These are phyloP conservation scores for Areca catechu DNA, from an alignment of 176 grass and related monocot genomes.

Conservation along the genomic window DNA sequence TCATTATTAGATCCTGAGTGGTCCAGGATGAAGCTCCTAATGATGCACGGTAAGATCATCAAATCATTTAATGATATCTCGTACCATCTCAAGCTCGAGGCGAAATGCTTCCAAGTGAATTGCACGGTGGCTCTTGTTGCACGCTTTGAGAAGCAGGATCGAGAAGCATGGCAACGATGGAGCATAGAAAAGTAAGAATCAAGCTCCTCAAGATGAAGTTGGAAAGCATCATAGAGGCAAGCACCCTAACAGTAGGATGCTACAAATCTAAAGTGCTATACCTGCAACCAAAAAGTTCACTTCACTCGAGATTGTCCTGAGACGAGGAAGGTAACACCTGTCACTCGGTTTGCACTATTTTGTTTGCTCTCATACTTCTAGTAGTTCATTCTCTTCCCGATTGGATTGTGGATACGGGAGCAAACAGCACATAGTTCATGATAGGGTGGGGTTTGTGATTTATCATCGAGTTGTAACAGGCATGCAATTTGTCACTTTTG, in stretches of 20 bases:
- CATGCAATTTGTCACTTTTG: not conserved
- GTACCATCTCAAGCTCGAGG: not conserved
- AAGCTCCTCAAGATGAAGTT: not conserved
- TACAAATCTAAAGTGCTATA: not conserved
- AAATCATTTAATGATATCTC: not conserved
- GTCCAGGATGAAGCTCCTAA: not conserved
- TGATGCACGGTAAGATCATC: not conserved
- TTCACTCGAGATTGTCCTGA: not conserved
- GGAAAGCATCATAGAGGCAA: not conserved
- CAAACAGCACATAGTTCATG: not conserved
- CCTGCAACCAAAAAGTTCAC: not conserved
- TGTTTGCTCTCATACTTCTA: not conserved
- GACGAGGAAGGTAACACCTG: not conserved
- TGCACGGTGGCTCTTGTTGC: no score
- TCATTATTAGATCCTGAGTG: not conserved
- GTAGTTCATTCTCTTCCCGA: not conserved
- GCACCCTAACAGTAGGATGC: not conserved
- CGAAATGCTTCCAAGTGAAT: no score
- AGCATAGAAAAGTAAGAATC: no score
- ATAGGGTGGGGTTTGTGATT: not conserved
- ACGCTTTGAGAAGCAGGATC: no score
- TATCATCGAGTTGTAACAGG: not conserved
- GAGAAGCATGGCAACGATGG: no score
- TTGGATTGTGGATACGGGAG: not conserved
- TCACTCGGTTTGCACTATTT: not conserved